Conservation (phyloP, 2,329 filamentous ascomycete genomes). For the Pseudogymnoascus sp. region DNA sequence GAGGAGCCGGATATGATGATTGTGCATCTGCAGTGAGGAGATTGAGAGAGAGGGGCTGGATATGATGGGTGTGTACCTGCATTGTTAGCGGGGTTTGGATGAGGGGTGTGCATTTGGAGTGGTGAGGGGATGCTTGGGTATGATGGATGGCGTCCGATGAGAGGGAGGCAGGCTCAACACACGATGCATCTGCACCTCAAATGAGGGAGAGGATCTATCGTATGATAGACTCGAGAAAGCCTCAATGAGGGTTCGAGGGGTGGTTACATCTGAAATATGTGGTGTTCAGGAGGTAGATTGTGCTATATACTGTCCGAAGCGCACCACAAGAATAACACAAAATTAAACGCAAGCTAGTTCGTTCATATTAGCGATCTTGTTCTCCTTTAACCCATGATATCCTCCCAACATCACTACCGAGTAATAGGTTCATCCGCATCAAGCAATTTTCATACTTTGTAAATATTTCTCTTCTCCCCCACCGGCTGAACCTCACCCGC, state of each 20-base stretch:
- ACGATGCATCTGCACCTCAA: neutral
- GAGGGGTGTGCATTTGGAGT: neutral
- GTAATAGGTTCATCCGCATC: neutral
- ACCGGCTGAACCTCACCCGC: neutral
- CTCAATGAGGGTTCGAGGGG: neutral
- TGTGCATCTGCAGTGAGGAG: conserved; percentile 65
- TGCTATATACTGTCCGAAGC: neutral
- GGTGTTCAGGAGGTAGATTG: conserved; percentile 1
- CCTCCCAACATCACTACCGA: too few species aligned
- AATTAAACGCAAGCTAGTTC: neutral
- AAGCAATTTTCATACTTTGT: neutral
- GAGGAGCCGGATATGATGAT: conserved; percentile 86
- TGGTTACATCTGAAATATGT: neutral
- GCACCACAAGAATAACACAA: neutral
- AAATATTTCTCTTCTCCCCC: neutral
- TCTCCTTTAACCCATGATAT: neutral
- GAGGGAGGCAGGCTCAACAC: neutral
- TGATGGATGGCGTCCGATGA: neutral
- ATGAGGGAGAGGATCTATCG: neutral
- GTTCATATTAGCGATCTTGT: neutral
- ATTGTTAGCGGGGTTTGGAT: neutral
- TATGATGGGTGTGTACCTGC: neutral
- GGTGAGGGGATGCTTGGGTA: neutral
- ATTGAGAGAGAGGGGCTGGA: neutral
- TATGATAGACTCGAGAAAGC: neutral